phyloP scores from a whole-genome alignment of 2,329 filamentous ascomycete genomes.

The Cytospora piceicola region DNA sequence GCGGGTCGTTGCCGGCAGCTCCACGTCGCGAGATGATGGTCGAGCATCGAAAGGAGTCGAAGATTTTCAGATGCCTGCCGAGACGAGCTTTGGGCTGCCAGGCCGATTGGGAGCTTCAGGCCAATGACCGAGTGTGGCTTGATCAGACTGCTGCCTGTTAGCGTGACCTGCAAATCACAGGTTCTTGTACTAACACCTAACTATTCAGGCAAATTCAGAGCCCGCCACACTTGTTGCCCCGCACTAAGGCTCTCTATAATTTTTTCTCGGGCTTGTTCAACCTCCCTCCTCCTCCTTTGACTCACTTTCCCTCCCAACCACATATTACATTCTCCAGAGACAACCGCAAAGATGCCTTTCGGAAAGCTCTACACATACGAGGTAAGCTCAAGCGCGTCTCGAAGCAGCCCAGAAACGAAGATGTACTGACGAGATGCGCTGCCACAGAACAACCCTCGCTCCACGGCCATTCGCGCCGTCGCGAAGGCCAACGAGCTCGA shows the following conservation, averaged over 20 bases:
- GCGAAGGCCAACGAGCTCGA: constrained; percentile 98
- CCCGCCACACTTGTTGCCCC: constrained; percentile 1
- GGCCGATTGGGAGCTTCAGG: not conserved
- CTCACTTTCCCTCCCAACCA: constrained; percentile 33
- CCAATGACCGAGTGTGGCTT: constrained; percentile 1
- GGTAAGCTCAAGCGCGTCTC: constrained; percentile 53
- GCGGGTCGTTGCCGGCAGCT: constrained; percentile 9
- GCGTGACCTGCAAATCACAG: not conserved
- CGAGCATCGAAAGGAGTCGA: not conserved
- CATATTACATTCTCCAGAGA: constrained; percentile 30
- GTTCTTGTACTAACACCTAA: not conserved
- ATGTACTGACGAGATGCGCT: constrained; percentile 10
- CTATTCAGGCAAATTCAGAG: not conserved
- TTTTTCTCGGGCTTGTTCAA: constrained; percentile 2
- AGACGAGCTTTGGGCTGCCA: not conserved
- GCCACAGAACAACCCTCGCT: constrained; percentile 82
- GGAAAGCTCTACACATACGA: constrained; percentile 92
- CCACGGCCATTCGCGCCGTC: constrained; percentile 84
- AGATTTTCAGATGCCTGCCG: constrained; percentile 4
- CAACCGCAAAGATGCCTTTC: constrained; percentile 78
- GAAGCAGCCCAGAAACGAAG: not conserved
- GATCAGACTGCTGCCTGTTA: not conserved
- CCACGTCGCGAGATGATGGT: constrained; percentile 15
- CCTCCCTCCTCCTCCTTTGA: constrained; percentile 20
- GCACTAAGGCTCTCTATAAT: not conserved